A percentile compares a stretch with the other conserved stretches of the same genome.
These are phyloP conservation scores for Gynostemma pentaphyllum DNA, from an alignment of 306 rosid species.

Conservation along the genomic window DNA sequence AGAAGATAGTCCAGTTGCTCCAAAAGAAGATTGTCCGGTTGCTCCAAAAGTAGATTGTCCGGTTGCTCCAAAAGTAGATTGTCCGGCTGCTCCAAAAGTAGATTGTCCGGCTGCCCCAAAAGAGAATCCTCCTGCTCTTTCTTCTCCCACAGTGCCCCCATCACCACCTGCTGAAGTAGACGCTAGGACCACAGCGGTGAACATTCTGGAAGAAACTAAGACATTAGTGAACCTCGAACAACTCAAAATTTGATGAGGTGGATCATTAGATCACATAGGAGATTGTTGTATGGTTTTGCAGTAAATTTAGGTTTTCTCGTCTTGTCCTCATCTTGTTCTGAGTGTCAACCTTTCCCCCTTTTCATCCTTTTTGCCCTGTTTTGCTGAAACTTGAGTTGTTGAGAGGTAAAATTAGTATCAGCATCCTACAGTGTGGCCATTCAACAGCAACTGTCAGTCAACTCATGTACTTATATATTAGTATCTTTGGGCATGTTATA, in stretches of 20 bases:
- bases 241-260: conserved; percentile 52
- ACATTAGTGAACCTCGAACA: conserved; percentile 43
- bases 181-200: conserved; percentile 20
- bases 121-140: conserved; percentile 27
- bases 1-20: conserved; percentile 20
- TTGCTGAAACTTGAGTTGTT: conserved; percentile 42
- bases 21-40: conserved; percentile 25
- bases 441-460: conserved; percentile 27
- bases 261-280: conserved; percentile 26
- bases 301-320: conserved; percentile 31
- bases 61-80: conserved; percentile 3
- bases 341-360: conserved; percentile 31
- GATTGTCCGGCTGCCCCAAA: conserved; percentile 23
- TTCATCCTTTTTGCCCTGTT: conserved; percentile 29
- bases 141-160: conserved; percentile 12
- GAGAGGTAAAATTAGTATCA: conserved; percentile 53
- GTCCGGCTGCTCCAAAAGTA: no score
- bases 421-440: conserved; percentile 31
- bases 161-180: conserved; percentile 26
- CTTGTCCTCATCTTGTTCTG: conserved; percentile 31
- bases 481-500: conserved; percentile 14
- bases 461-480: conserved; percentile 16
- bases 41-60: conserved; percentile 24
- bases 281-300: conserved; percentile 41
- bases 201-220: conserved; percentile 27